Percentiles rank a stretch among this genome's conserved stretches.
These are phyloP conservation scores for Colletotrichum sp. DNA, from an alignment of 2,329 filamentous ascomycete species.

Conservation along the genomic window DNA sequence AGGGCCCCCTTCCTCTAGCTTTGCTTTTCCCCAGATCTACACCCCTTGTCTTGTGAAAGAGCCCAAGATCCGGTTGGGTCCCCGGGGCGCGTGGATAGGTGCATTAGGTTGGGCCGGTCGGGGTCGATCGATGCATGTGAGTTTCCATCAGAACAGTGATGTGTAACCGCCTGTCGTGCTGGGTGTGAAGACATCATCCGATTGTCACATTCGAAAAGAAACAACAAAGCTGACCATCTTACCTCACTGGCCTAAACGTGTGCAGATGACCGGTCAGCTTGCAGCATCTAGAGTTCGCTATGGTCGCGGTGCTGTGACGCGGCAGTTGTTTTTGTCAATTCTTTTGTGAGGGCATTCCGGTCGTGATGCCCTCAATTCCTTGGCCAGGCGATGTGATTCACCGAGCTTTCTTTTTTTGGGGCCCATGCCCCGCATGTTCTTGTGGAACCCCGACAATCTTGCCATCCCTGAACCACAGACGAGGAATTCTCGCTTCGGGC, in stretches of 20 bases:
- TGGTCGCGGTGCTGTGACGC: not conserved
- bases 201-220: not conserved
- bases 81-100: not conserved
- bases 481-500: not conserved
- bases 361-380: not conserved
- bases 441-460: not conserved
- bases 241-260: not conserved
- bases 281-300: not conserved
- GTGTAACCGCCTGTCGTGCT: not conserved
- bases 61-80: not conserved
- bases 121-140: not conserved
- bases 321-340: not conserved
- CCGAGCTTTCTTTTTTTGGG: not conserved
- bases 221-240: not conserved
- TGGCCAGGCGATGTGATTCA: not conserved
- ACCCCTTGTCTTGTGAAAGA: not conserved
- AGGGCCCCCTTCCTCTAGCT: not conserved
- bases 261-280: not conserved
- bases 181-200: not conserved
- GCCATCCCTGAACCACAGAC: not conserved
- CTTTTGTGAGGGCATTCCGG: not conserved
- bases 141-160: not conserved
- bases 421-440: slow-evolving; percentile 3
- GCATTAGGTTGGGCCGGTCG: not conserved
- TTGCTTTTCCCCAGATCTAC: slow-evolving; percentile 10